Evolutionary conservation across 2,329 filamentous ascomycete genomes (phyloP), one percentile per base, ranked within the genome.

Genomic region (Coniochaeta sp.): DNA sequence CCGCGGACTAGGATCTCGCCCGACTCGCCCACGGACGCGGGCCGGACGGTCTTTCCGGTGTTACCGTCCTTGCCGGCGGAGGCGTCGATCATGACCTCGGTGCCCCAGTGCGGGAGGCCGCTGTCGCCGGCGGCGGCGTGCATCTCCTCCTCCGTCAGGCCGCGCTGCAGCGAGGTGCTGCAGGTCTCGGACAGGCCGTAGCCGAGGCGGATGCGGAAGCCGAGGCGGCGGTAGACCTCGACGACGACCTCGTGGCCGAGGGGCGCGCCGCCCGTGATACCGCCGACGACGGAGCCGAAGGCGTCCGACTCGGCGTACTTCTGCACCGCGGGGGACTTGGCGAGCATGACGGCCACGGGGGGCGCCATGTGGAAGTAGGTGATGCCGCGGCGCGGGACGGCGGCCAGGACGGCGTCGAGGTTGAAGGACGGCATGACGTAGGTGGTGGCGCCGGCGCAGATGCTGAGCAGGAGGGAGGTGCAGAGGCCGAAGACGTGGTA

Each of bases 121-220:
- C 85, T 84, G 58, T 88, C 88, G 9, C 90, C 87, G 4, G 77
- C 74, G 38, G 74, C 67, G 67, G 79, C 64, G 72, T 77, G 59
- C 58, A 77, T 74, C 14, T 77, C 79, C 6, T 67, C 72, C 60
- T 82, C 75, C 1, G 69, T 74, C 0, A 84, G 76, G 58, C 88
- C 80, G 69, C 81, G 85, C 58, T 84, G 84, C 1, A 86, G 74
- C 3, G 84, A 75, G 0, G 87, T 82, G 67, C 86, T 89, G 16
- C 88, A 90, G 2, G 78, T 80, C 72, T 91, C 89, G 14, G 88
- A 90, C 82, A 91, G 88, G 1, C 89, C 89, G 79, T 88, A 91
- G 1, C 88, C 89, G 68, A 90, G 83, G 69, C 74, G 64, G 10
- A 76, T 63, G 2, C 71, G 66, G 65, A 79, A 73, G 69, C 84